Evolutionary conservation across 768 basidiomycete species (phyloP).

Genomic region (Leccinum broughii): DNA sequence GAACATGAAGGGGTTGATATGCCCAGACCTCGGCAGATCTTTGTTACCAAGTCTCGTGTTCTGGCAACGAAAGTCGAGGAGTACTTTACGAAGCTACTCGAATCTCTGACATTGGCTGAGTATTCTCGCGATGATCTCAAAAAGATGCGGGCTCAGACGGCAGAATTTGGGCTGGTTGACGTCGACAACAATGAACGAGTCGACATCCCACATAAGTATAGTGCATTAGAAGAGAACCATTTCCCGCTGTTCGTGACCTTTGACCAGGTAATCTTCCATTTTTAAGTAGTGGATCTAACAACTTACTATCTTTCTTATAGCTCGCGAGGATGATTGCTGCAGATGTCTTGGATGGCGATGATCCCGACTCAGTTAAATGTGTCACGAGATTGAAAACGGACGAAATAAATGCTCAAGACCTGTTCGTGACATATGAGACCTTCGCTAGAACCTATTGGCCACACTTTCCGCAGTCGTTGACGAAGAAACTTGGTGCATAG

Average conservation of each 20-base stretch:
- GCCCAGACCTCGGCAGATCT: slow-evolving; percentile 62
- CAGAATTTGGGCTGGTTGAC: slow-evolving; percentile 36
- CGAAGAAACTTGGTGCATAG: slow-evolving; percentile 33
- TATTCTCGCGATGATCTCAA: slow-evolving; percentile 42
- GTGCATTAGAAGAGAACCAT: slow-evolving; percentile 54
- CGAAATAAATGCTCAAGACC: slow-evolving; percentile 21
- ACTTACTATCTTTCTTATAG: slow-evolving; percentile 10
- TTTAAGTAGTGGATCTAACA: neutral
- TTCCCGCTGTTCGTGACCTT: slow-evolving; percentile 74
- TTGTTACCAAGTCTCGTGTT: slow-evolving; percentile 68
- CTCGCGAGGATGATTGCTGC: slow-evolving; percentile 29
- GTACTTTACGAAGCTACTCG: slow-evolving; percentile 54
- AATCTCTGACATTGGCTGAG: slow-evolving; percentile 41
- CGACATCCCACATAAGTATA: slow-evolving; percentile 47
- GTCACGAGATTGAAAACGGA: slow-evolving; percentile 7
- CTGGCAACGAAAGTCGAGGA: slow-evolving; percentile 72
- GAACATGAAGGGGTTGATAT: slow-evolving; percentile 33
- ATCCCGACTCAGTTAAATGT: slow-evolving; percentile 2
- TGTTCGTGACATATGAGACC: slow-evolving; percentile 43
- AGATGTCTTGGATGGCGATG: slow-evolving; percentile 17
- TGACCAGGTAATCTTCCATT: slow-evolving; percentile 45
- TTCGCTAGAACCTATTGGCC: slow-evolving; percentile 61
- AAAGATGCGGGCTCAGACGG: slow-evolving; percentile 21
- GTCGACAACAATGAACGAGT: slow-evolving; percentile 26
- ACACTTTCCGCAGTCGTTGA: slow-evolving; percentile 51